Evolutionary conservation across 345 rosid genomes (phyloP).

Genomic region (Pseudoturritis turrita): DNA sequence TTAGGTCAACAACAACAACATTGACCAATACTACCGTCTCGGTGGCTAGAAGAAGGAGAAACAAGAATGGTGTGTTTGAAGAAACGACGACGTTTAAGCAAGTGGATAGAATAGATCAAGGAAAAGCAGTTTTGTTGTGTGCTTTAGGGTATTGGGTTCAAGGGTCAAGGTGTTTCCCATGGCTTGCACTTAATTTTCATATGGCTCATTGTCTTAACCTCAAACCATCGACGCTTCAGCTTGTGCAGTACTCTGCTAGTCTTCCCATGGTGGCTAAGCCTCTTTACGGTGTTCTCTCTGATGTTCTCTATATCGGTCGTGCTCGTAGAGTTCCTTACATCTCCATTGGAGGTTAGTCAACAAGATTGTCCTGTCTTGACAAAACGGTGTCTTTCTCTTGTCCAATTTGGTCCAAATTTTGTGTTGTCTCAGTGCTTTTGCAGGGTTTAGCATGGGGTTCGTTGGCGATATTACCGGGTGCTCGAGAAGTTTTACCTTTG

Average conservation of each 20-base stretch:
- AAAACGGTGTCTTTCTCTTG: slow-evolving; percentile 44
- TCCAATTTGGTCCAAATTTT: slow-evolving; percentile 37
- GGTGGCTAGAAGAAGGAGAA: slow-evolving; percentile 11
- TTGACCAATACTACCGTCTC: slow-evolving; percentile 33
- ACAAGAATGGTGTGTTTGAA: slow-evolving; percentile 11
- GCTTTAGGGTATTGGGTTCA: slow-evolving; percentile 82
- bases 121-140: slow-evolving; percentile 47
- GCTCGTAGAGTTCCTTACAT: slow-evolving; percentile 80
- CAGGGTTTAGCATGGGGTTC: slow-evolving; percentile 89
- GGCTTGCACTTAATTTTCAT: slow-evolving; percentile 78
- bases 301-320: slow-evolving; percentile 57
- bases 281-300: slow-evolving; percentile 67
- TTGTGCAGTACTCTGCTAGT: slow-evolving; percentile 59
- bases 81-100: background rate
- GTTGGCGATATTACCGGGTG: slow-evolving; percentile 55
- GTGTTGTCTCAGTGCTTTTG: slow-evolving; percentile 43
- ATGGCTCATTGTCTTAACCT: slow-evolving; percentile 58
- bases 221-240: slow-evolving; percentile 68
- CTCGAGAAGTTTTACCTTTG: slow-evolving; percentile 53
- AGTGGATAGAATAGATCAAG: slow-evolving; percentile 36
- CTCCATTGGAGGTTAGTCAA: slow-evolving; percentile 71
- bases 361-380: slow-evolving; percentile 33
- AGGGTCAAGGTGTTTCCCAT: slow-evolving; percentile 82
- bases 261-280: slow-evolving; percentile 89
- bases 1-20: slow-evolving; percentile 27